Percentiles rank a stretch among this genome's conserved stretches.
Conservation (phyloP, 164 flowering plant species). For the Macadamia integrifolia region DNA sequence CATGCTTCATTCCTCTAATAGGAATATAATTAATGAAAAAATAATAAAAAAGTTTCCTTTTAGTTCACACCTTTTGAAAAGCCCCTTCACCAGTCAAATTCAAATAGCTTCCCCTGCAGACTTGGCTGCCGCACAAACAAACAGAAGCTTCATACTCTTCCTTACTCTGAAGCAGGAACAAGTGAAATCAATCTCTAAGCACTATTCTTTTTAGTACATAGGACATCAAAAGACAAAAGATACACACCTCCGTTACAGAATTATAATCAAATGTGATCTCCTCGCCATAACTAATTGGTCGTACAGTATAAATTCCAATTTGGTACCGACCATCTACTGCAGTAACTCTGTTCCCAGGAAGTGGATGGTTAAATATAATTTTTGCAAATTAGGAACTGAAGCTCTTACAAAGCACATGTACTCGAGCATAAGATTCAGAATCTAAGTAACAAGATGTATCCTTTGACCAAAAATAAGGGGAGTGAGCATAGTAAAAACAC, state of each 20-base stretch:
- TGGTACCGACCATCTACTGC: constrained; percentile 98
- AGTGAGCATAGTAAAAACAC: not conserved
- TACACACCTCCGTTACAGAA: constrained; percentile 93
- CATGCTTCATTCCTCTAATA: too few species aligned
- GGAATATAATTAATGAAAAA: not conserved
- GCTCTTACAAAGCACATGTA: not conserved
- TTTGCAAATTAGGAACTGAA: not conserved
- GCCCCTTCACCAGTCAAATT: constrained; percentile 97
- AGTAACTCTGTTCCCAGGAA: constrained; percentile 65
- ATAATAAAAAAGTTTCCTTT: not conserved
- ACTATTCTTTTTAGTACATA: not conserved
- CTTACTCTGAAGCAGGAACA: constrained; percentile 64
- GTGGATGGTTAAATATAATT: constrained; percentile 1
- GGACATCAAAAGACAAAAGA: not conserved
- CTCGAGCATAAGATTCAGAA: not conserved
- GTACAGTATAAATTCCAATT: constrained; percentile 85
- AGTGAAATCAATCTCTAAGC: constrained; percentile 1
- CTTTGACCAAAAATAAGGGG: not conserved
- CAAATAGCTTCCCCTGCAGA: constrained; percentile 97
- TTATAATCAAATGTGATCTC: constrained; percentile 98
- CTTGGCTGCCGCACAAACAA: constrained; percentile 96
- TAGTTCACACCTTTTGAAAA: constrained; percentile 65
- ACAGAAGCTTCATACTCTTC: constrained; percentile 98
- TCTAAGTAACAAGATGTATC: not conserved
- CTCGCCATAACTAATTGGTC: constrained; percentile 79